Evolutionary conservation across 495 filamentous ascomycete genomes (phyloP).

Genomic region (Eremomyces bilateralis): DNA sequence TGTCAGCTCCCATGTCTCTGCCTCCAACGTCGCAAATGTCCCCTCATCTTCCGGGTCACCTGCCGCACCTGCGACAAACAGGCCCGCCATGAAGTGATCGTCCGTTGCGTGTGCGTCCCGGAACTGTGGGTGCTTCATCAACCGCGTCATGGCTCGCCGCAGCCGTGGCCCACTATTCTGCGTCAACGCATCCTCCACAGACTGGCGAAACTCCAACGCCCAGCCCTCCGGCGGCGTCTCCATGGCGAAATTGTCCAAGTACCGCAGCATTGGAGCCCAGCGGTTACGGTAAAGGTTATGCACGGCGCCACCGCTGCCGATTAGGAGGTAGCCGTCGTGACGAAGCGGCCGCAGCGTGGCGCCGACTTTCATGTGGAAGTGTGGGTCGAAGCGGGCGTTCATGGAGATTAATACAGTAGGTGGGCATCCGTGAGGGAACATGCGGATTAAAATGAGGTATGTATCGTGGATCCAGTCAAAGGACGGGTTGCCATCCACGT

Average conservation of each 20-base stretch:
- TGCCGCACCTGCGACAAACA: constrained; percentile 33
- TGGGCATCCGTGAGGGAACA: constrained; percentile 35
- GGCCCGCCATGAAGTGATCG: constrained; percentile 38
- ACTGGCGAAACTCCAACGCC: constrained; percentile 38
- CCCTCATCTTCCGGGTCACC: constrained; percentile 28
- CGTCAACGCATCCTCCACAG: constrained; percentile 30
- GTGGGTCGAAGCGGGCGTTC: constrained; percentile 38
- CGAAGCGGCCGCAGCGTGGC: constrained; percentile 28
- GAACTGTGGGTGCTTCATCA: constrained; percentile 40
- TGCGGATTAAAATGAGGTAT: constrained; percentile 37
- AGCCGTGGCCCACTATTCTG: constrained; percentile 27
- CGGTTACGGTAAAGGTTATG: constrained; percentile 41
- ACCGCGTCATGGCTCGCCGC: constrained; percentile 25
- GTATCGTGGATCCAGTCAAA: constrained; percentile 49
- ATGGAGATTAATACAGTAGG: constrained; percentile 35
- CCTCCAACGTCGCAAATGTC: constrained; percentile 21
- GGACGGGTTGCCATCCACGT: constrained; percentile 22
- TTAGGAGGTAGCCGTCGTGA: constrained; percentile 27
- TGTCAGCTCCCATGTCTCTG: constrained; percentile 40
- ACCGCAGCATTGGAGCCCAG: constrained; percentile 36
- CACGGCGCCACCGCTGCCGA: constrained; percentile 39
- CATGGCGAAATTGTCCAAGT: constrained; percentile 38
- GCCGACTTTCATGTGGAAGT: constrained; percentile 35
- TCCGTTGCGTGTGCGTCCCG: constrained; percentile 41
- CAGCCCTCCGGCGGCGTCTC: constrained; percentile 30